Conservation (phyloP, 352 stramenopile genomes). For the Saprolegnia parasitica region DNA sequence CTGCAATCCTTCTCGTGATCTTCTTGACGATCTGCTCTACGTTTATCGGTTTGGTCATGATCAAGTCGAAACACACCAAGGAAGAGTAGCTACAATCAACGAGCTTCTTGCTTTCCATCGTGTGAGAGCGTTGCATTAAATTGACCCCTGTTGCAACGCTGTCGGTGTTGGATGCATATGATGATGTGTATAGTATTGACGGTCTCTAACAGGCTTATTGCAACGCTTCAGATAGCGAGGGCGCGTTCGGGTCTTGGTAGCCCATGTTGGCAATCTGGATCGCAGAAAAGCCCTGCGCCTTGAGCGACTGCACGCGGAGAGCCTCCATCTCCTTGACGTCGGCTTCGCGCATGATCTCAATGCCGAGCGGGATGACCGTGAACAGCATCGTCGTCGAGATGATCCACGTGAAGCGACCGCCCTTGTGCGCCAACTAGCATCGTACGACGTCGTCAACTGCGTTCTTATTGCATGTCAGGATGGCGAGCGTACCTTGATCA, state of each 20-base stretch:
- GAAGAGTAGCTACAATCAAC: slow-evolving; percentile 33
- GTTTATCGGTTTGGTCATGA: slow-evolving; percentile 88
- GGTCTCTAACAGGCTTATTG: slow-evolving; percentile 31
- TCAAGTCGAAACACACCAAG: slow-evolving; percentile 79
- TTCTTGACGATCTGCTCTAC: slow-evolving; percentile 78
- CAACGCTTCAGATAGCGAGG: slow-evolving; percentile 28
- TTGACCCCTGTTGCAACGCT: background rate
- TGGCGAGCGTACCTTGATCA: background rate
- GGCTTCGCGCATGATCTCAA: slow-evolving; percentile 51
- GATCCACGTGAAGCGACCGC: slow-evolving; percentile 71
- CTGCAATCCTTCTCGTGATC: slow-evolving; percentile 75
- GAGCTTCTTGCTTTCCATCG: too few relatives aligned
- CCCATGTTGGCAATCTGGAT: slow-evolving; percentile 83
- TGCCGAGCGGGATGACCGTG: slow-evolving; percentile 77
- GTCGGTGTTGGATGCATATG: background rate
- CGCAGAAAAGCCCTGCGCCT: slow-evolving; percentile 73
- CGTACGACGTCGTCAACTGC: slow-evolving; percentile 10
- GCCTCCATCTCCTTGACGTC: slow-evolving; percentile 24
- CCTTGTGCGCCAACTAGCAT: slow-evolving; percentile 49
- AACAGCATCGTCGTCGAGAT: slow-evolving; percentile 79
- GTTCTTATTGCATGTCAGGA: background rate
- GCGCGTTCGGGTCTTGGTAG: slow-evolving; percentile 60
- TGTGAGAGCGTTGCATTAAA: background rate
- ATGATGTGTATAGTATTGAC: slow-evolving; percentile 13
- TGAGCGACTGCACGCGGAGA: slow-evolving; percentile 1